Percentiles rank a stretch among this genome's conserved stretches.
phyloP scores from a whole-genome alignment of 2,329 filamentous ascomycete genomes.

The Sphaerostilbella broomeana region DNA sequence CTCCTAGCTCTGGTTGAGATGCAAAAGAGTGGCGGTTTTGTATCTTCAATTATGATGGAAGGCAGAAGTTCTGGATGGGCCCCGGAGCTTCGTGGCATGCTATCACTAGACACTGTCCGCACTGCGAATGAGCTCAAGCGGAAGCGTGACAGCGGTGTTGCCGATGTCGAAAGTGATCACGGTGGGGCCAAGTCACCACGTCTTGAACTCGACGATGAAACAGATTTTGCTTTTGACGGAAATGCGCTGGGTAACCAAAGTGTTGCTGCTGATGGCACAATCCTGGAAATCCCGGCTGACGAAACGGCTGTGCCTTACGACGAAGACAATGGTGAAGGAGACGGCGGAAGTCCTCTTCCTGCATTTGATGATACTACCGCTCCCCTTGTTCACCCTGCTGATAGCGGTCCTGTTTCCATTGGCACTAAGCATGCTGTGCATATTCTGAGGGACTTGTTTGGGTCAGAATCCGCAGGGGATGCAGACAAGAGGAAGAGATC shows the following conservation, averaged over 20 bases:
- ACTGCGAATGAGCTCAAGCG: constrained; percentile 78
- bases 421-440: constrained; percentile 96
- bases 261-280: constrained; percentile 53
- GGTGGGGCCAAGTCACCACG: constrained; percentile 62
- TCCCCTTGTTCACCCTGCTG: constrained; percentile 70
- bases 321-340: constrained; percentile 40
- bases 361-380: constrained; percentile 74
- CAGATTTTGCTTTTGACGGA: constrained; percentile 43
- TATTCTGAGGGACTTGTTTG: constrained; percentile 82
- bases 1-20: constrained; percentile 83
- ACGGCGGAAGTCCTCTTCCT: constrained; percentile 43
- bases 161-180: constrained; percentile 66
- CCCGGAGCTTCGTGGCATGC: constrained; percentile 82
- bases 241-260: constrained; percentile 48
- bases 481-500: constrained; percentile 67
- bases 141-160: constrained; percentile 84
- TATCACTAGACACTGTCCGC: constrained; percentile 78
- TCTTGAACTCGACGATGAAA: constrained; percentile 61
- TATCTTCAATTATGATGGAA: constrained; percentile 78
- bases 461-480: constrained; percentile 60
- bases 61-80: constrained; percentile 76
- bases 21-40: constrained; percentile 85
- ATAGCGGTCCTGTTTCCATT: constrained; percentile 79
- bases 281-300: constrained; percentile 58
- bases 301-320: constrained; percentile 41